Conservation (phyloP, 2,329 filamentous ascomycete species). For the Ceratocystis albifundus region DNA sequence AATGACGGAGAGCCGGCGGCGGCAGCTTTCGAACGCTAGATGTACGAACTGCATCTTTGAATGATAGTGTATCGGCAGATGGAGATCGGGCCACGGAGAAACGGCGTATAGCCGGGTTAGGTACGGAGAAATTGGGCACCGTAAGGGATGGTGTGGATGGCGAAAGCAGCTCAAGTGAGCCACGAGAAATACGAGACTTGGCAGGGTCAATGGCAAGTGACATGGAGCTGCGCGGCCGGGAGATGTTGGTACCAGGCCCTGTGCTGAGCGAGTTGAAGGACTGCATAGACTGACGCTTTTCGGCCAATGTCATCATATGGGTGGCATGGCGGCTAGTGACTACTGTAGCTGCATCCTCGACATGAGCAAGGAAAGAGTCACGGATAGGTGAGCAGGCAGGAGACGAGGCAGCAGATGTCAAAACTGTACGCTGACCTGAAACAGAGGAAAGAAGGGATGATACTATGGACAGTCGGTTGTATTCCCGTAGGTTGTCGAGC, state of each 20-base stretch:
- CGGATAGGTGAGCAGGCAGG: conserved; percentile 45
- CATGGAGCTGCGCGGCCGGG: conserved; percentile 36
- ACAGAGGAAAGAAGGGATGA: conserved; percentile 44
- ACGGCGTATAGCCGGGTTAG: conserved; percentile 16
- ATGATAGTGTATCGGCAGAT: conserved; percentile 18
- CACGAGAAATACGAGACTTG: conserved; percentile 5
- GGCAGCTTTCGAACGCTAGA: conserved; percentile 16
- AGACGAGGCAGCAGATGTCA: conserved; percentile 49
- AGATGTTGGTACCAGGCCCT: conserved; percentile 26
- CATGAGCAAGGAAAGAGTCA: conserved; percentile 38
- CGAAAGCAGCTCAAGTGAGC: conserved; percentile 9
- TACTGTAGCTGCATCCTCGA: conserved; percentile 31
- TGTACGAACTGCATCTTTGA: conserved; percentile 15
- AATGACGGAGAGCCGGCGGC: conserved; percentile 11
- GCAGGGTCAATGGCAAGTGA: conserved; percentile 34
- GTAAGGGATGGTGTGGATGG: not conserved
- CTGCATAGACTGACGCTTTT: conserved; percentile 43
- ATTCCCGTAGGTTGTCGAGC: conserved; percentile 47
- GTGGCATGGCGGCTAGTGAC: conserved; percentile 32
- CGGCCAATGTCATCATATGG: conserved; percentile 33
- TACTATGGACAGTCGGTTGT: conserved; percentile 47
- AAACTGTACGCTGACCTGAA: conserved; percentile 43
- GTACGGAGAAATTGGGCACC: conserved; percentile 22
- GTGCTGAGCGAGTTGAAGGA: conserved; percentile 28
- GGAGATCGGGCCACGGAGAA: conserved; percentile 20